Conservation (phyloP, 1,284 basidiomycete genomes). For the Caloboletus firmus region DNA sequence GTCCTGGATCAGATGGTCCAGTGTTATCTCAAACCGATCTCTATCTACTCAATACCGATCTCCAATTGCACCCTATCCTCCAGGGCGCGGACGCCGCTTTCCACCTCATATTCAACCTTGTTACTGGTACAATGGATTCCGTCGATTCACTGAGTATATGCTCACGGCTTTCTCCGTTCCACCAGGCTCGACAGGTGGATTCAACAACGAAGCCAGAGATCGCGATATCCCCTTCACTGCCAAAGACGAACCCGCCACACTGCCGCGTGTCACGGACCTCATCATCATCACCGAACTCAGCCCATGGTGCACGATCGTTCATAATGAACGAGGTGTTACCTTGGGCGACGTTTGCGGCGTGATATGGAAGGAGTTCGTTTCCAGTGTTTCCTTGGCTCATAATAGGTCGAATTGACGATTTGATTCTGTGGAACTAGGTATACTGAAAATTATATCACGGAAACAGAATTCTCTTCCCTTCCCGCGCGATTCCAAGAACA, state of each 20-base stretch:
- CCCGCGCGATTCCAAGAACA: slow-evolving; percentile 66
- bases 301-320: slow-evolving; percentile 79
- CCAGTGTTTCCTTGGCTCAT: not conserved
- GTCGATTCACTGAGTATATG: not conserved
- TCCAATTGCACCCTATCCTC: slow-evolving; percentile 72
- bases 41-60: slow-evolving; percentile 64
- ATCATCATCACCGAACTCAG: slow-evolving; percentile 70
- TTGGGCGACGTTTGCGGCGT: slow-evolving; percentile 65
- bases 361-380: slow-evolving; percentile 69
- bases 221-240: slow-evolving; percentile 61
- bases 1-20: slow-evolving; percentile 59
- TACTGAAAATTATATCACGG: slow-evolving; percentile 63
- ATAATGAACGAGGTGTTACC: slow-evolving; percentile 71
- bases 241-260: slow-evolving; percentile 75
- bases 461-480: slow-evolving; percentile 60
- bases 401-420: slow-evolving; percentile 8
- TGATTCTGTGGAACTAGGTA: slow-evolving; percentile 47
- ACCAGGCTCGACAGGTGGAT: slow-evolving; percentile 58
- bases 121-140: slow-evolving; percentile 49
- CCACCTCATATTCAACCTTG: slow-evolving; percentile 70
- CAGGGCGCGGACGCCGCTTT: slow-evolving; percentile 48
- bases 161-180: not conserved
- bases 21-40: slow-evolving; percentile 73
- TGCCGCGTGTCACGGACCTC: slow-evolving; percentile 72
- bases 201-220: slow-evolving; percentile 56